These are phyloP conservation scores for Pythium apleroticum DNA, from an alignment of 352 stramenopile genomes.

Conservation along the genomic window DNA sequence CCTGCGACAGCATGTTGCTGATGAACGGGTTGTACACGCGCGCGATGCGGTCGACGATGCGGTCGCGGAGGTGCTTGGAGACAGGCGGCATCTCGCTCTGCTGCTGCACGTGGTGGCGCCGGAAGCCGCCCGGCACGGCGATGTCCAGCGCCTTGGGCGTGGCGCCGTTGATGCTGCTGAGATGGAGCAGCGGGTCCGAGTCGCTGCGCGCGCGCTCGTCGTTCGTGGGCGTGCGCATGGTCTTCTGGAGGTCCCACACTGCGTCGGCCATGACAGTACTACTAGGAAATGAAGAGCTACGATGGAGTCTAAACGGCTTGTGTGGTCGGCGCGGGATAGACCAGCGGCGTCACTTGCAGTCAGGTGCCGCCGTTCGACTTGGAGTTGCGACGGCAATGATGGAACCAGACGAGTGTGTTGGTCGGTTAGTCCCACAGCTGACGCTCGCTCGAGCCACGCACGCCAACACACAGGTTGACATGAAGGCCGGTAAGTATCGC, in stretches of 20 bases:
- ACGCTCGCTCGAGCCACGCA: not conserved
- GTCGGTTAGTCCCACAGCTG: not conserved
- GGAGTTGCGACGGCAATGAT: not conserved
- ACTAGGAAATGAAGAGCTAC: not conserved
- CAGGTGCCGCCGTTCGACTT: not conserved
- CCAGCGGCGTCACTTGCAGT: not conserved
- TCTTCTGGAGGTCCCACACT: constrained; percentile 53
- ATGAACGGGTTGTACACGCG: constrained; percentile 85
- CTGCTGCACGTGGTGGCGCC: constrained; percentile 63
- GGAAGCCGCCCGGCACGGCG: constrained; percentile 67
- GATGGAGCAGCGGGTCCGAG: constrained; percentile 47
- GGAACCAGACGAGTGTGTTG: not conserved
- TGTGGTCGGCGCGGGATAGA: not conserved
- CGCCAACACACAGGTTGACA: constrained; percentile 9
- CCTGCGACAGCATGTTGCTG: constrained; percentile 75
- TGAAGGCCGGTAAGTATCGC: not conserved
- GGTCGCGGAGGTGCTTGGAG: constrained; percentile 55
- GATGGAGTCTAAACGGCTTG: not conserved
- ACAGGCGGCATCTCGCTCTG: constrained; percentile 33
- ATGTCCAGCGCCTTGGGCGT: constrained; percentile 57
- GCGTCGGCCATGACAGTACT: constrained; percentile 42
- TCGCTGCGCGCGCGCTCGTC: constrained; percentile 41
- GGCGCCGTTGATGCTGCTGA: constrained; percentile 29
- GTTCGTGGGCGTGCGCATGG: constrained; percentile 31
- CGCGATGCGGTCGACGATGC: constrained; percentile 74